Percentiles rank a stretch among this genome's conserved stretches.
Evolutionary conservation across 805 yeast species (phyloP).

Genomic region (Nakazawaea anatomiae): DNA sequence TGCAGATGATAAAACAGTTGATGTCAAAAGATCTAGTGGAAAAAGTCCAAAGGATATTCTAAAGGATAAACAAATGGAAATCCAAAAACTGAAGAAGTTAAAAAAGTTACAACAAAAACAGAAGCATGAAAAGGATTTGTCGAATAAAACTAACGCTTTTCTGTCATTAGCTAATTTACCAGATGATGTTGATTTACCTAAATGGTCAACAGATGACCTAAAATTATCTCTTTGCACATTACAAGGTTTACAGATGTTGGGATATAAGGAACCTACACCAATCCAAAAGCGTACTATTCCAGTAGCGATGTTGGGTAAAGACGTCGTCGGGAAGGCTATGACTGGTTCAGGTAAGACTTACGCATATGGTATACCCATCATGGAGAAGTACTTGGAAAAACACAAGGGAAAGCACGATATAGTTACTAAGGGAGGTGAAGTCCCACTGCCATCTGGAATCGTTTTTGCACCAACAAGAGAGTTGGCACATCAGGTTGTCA

Average conservation of each 20-base stretch:
- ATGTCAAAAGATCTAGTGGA: not conserved
- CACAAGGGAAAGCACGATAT: slow-evolving; percentile 1
- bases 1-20: slow-evolving; percentile 9
- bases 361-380: slow-evolving; percentile 90
- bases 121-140: slow-evolving; percentile 20
- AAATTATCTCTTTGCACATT: slow-evolving; percentile 50
- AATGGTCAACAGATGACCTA: slow-evolving; percentile 47
- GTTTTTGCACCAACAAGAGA: slow-evolving; percentile 96
- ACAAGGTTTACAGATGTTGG: slow-evolving; percentile 53
- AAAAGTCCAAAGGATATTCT: slow-evolving; percentile 4
- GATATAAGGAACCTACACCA: slow-evolving; percentile 70
- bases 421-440: slow-evolving; percentile 16
- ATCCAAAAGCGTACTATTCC: slow-evolving; percentile 81
- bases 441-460: slow-evolving; percentile 58
- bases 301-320: slow-evolving; percentile 61
- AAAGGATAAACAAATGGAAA: slow-evolving; percentile 6
- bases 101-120: slow-evolving; percentile 17
- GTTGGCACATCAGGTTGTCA: slow-evolving; percentile 86
- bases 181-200: slow-evolving; percentile 44
- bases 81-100: slow-evolving; percentile 10
- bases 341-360: slow-evolving; percentile 98
- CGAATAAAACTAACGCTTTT: not conserved
- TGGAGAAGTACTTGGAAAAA: slow-evolving; percentile 52
- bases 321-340: slow-evolving; percentile 91
- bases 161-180: slow-evolving; percentile 9